These are phyloP conservation scores for Blastocystis sp. DNA, from an alignment of 352 stramenopile species.

Conservation along the genomic window DNA sequence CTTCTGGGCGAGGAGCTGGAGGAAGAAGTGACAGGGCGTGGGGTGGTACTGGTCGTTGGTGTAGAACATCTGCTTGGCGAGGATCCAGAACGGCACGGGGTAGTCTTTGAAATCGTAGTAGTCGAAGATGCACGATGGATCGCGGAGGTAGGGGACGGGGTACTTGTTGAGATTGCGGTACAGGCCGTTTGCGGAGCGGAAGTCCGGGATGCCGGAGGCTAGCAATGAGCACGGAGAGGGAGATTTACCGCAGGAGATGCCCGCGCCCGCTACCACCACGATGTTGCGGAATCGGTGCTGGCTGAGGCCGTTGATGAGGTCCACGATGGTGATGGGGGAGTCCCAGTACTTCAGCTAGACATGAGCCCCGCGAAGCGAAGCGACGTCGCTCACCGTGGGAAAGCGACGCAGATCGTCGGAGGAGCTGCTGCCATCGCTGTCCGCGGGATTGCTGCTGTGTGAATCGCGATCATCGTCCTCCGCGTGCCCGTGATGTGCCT, in stretches of 20 bases:
- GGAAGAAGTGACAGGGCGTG: constrained; percentile 88
- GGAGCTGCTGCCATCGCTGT: neutral
- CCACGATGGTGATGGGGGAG: neutral
- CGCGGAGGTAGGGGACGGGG: constrained; percentile 86
- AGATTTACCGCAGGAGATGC: constrained; percentile 47
- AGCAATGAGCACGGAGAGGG: constrained; percentile 68
- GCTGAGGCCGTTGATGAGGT: constrained; percentile 19
- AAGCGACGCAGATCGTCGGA: neutral
- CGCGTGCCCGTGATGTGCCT: neutral
- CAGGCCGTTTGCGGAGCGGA: constrained; percentile 80
- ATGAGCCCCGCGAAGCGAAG: neutral
- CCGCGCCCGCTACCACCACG: constrained; percentile 27
- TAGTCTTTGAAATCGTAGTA: constrained; percentile 92
- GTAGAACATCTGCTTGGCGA: constrained; percentile 57
- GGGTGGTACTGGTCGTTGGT: constrained; percentile 76
- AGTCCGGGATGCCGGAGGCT: constrained; percentile 94
- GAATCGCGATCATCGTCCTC: neutral
- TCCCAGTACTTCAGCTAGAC: neutral
- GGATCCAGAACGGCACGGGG: constrained; percentile 73
- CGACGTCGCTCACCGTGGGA: neutral
- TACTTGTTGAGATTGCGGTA: constrained; percentile 78
- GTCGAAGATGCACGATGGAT: constrained; percentile 86
- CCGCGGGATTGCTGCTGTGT: neutral
- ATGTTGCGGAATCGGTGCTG: constrained; percentile 18
- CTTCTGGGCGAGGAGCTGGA: constrained; percentile 84